Evolutionary conservation across 2,329 filamentous ascomycete species (phyloP).

Genomic region (Colletotrichum echinochloae): DNA sequence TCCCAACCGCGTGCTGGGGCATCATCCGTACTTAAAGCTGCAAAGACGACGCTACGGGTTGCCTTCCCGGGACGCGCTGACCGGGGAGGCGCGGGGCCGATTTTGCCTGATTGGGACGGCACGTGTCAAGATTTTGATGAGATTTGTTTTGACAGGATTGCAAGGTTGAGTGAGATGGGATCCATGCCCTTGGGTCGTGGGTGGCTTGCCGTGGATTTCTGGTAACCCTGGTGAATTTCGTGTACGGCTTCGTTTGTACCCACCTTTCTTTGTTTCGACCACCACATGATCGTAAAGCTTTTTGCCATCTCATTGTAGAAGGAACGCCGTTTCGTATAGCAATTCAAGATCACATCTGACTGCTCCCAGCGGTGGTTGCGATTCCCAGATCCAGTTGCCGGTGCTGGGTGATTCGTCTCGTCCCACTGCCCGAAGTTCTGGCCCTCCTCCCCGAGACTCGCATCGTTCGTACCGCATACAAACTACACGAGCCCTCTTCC

Average conservation of each 20-base stretch:
- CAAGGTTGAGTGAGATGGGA: slow-evolving; percentile 25
- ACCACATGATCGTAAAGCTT: too few species aligned
- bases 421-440: not conserved
- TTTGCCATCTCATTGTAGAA: not conserved
- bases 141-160: slow-evolving; percentile 17
- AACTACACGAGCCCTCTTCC: not conserved
- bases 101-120: slow-evolving; percentile 33
- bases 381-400: slow-evolving; percentile 10
- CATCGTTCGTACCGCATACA: not conserved
- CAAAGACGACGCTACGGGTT: slow-evolving; percentile 32
- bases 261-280: not conserved
- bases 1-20: not conserved
- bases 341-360: not conserved
- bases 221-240: slow-evolving; percentile 2
- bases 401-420: not conserved
- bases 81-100: slow-evolving; percentile 23
- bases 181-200: slow-evolving; percentile 27
- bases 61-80: slow-evolving; percentile 13
- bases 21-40: slow-evolving; percentile 33
- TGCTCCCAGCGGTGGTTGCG: slow-evolving; percentile 1
- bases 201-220: not conserved
- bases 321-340: not conserved
- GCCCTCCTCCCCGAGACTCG: slow-evolving; percentile 1
- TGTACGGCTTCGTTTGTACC: not conserved
- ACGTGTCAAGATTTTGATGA: slow-evolving; percentile 35